phyloP scores from a whole-genome alignment of 139 green algal species.

The Pseudopediastrum boryanum region DNA sequence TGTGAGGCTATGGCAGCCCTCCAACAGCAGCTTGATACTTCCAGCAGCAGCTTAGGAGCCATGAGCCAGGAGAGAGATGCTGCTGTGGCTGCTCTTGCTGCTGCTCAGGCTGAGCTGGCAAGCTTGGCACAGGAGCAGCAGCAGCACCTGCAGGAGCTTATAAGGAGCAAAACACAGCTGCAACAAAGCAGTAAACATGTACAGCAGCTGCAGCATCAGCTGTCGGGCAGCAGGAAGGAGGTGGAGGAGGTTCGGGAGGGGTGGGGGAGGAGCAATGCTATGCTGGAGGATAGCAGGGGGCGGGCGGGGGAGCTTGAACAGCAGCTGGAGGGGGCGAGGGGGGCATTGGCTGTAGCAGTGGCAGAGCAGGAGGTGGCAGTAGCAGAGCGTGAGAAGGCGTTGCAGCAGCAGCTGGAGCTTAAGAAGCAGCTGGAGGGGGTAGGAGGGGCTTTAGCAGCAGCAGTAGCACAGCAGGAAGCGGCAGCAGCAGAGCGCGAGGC shows the following conservation, averaged over 20 bases:
- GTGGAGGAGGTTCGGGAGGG: neutral
- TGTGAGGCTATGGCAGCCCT: too few relatives aligned
- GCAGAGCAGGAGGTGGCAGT: constrained; percentile 1
- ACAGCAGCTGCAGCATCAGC: constrained; percentile 13
- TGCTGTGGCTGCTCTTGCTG: too few relatives aligned
- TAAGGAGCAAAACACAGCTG: neutral
- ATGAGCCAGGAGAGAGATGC: too few relatives aligned
- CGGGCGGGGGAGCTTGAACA: constrained; percentile 13
- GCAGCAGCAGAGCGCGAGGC: too few relatives aligned
- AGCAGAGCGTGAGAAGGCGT: neutral
- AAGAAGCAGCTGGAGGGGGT: too few relatives aligned
- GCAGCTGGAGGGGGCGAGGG: constrained; percentile 5
- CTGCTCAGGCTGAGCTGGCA: neutral
- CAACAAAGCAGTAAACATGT: neutral
- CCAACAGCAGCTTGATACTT: too few relatives aligned
- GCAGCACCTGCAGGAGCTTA: constrained; percentile 25
- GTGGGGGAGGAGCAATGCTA: neutral
- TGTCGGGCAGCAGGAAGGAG: neutral
- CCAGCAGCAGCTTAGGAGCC: too few relatives aligned
- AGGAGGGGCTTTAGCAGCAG: too few relatives aligned
- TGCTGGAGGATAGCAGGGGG: neutral
- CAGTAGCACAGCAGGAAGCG: too few relatives aligned
- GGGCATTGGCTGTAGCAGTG: neutral
- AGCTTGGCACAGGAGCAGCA: constrained; percentile 12
- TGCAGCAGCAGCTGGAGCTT: constrained; percentile 17